Evolutionary conservation across 2,329 filamentous ascomycete species (phyloP), one percentile per base, ranked within the genome.

Genomic region (Cytospora schulzeri): DNA sequence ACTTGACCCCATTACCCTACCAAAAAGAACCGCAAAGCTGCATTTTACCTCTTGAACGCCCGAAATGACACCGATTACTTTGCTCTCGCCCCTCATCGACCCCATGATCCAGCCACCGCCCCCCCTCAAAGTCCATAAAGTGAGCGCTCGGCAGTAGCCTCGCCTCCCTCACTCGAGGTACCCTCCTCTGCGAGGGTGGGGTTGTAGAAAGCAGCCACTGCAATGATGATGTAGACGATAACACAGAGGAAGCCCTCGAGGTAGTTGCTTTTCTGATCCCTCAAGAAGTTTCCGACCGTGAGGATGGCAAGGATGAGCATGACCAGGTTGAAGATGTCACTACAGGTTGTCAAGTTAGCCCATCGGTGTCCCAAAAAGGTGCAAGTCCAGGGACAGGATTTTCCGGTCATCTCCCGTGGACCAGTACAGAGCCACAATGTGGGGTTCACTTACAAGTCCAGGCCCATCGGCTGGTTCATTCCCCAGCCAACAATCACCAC

Each of bases 221-320:
- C 85, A 68, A 88, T 85, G 33, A 83, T 83, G 53, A 87, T 72
- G 70, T 88, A 88, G 6, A 88, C 80, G 54, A 91, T 83, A 22
- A 97, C 86, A 69, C 92, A 91, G 22, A 97, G 83, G 28, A 87
- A 85, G 2, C 93, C 93, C 75, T 97, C 93, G 5, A 97, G 84
- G 72, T 96, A 97, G 73, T 97, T 96, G 67, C 88, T 92, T 81
- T 95, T 94, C 69, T 91, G 88, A 73, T 97, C 93, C 57, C 92
- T 83, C 62, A 97, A 78, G 77, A 97, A 96, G 67, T 92, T 91
- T 1, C 93, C 92, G 45, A 96, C 91, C 0, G 93, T 92, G 51
- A 97, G 81, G 70, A 97, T 94, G 31, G 91, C 87, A 28, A 97
- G 82, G 63, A 97, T 87, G 11, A 97, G 80, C 68, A 96, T 83